Conservation (phyloP, 1,284 basidiomycete species). For the Fomitopsis schrenkii region DNA sequence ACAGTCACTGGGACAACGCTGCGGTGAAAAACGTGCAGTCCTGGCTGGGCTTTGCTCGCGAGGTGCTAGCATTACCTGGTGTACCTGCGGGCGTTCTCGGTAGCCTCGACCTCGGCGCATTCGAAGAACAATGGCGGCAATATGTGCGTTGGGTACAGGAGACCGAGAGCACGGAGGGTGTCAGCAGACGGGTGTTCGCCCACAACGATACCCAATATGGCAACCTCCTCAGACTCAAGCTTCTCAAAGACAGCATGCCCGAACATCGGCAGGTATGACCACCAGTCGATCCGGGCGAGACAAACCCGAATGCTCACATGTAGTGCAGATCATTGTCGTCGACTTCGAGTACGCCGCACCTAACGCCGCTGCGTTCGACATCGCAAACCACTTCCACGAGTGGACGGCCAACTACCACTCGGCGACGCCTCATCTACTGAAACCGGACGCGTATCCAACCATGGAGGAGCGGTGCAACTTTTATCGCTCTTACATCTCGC, state of each 20-base stretch:
- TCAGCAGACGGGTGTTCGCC: constrained; percentile 68
- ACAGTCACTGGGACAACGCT: constrained; percentile 43
- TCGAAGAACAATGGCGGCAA: constrained; percentile 57
- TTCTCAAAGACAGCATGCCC: constrained; percentile 47
- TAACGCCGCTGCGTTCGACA: constrained; percentile 88
- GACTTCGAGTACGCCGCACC: constrained; percentile 94
- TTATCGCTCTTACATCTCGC: constrained; percentile 77
- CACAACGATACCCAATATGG: constrained; percentile 96
- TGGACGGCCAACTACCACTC: constrained; percentile 91
- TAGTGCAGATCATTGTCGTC: constrained; percentile 79
- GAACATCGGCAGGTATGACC: constrained; percentile 63
- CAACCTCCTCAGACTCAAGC: constrained; percentile 77
- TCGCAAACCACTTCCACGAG: constrained; percentile 95
- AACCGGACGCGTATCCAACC: constrained; percentile 70
- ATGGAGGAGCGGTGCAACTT: constrained; percentile 74
- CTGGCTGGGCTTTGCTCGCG: constrained; percentile 62
- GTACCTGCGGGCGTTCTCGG: constrained; percentile 38
- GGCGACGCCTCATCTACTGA: constrained; percentile 68
- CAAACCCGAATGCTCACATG: constrained; percentile 6
- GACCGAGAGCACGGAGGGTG: constrained; percentile 50
- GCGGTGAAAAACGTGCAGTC: constrained; percentile 57
- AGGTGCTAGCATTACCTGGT: constrained; percentile 55
- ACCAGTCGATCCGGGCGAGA: neutral
- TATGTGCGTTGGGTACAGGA: constrained; percentile 70
- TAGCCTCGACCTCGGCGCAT: constrained; percentile 59